Conservation (phyloP, 2,329 filamentous ascomycete genomes). For the Tolypocladium nubicola region DNA sequence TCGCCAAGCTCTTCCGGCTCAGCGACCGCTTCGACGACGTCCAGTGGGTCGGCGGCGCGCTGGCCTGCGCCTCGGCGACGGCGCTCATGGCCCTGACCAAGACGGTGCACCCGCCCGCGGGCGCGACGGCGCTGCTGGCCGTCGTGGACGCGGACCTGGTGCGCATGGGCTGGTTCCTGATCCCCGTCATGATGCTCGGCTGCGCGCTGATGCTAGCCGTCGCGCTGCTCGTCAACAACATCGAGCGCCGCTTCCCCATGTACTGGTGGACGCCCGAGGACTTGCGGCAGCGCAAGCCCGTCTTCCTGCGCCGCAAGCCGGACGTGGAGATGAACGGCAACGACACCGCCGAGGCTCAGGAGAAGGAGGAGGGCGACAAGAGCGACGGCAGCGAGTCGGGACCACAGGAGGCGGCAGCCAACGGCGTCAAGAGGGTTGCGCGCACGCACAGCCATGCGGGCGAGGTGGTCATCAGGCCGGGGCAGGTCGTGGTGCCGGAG, state of each 20-base stretch:
- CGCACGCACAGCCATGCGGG: conserved; percentile 2
- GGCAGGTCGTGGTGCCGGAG: conserved; percentile 21
- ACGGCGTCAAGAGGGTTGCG: background rate
- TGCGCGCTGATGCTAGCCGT: conserved; percentile 49
- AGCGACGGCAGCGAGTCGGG: conserved; percentile 7
- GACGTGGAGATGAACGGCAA: conserved; percentile 1
- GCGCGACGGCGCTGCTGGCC: conserved; percentile 61
- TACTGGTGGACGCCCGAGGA: conserved; percentile 57
- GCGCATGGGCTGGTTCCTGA: conserved; percentile 55
- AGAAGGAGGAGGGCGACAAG: conserved; percentile 1
- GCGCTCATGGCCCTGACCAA: conserved; percentile 59
- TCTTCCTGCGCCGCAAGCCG: conserved; percentile 4
- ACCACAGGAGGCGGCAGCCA: background rate
- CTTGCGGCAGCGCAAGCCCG: conserved; percentile 6
- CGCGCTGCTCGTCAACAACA: conserved; percentile 58
- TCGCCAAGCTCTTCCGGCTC: conserved; percentile 55
- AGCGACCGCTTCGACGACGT: conserved; percentile 35
- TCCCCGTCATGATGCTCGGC: conserved; percentile 53
- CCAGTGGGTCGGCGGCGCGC: conserved; percentile 53
- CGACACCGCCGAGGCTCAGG: background rate
- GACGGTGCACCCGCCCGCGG: conserved; percentile 64
- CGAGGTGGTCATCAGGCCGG: conserved; percentile 24
- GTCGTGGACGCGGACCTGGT: conserved; percentile 45
- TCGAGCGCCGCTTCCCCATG: conserved; percentile 53
- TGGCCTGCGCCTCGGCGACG: conserved; percentile 54